Evolutionary conservation across 2,329 filamentous ascomycete species (phyloP), one percentile per base, ranked within the genome.

Genomic region (Gremmenia infestans): DNA sequence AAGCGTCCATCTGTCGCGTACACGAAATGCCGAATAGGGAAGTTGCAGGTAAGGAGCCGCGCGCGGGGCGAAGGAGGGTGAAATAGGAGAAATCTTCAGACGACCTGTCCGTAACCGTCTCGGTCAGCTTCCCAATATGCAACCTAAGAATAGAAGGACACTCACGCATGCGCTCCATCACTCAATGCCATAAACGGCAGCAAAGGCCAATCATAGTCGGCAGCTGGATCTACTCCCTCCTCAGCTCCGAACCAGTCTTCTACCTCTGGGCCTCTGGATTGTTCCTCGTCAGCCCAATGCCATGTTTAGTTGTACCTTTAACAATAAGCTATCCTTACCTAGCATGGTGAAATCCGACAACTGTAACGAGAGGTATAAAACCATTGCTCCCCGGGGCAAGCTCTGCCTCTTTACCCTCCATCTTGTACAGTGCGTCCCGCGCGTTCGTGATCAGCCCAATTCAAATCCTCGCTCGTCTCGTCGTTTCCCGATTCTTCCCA

Each of bases 41-140:
- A 2, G 89, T 91, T 32, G 85, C 83, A 6, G 86, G 82, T 36
- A 75, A 70, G 19, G 71, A 66, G 51, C 73, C 73, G 60, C 74
- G 78, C 53, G 78, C 79, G 48, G 86, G 83, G 32, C 84, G 83
- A 56, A 91, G 80, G 51, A 99, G 84, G 8, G 93, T 97, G 72
- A 99, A 99, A 76, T 99, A 99, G 51, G 92, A 97, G 77, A 97
- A 99, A 74, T 97, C 94, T 74, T 99, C 94, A 56, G 87, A 88
- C 22, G 89, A 86, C 54, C 89, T 94, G 67, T 36, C 49, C 28
- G 46, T 40, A 23, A 32, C 17, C 32, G 42, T 39, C 45, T 25
- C 11, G 22, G 40, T 57, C 43, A 57, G 52, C 28, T 25, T 53
- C 22, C 50, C 32, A 22, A 12, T 47, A 19, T 17, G 46, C 8